Evolutionary conservation across 169 alveolate species (phyloP), one percentile per base, ranked within the genome.

Genomic region (Ichthyophthirius multifiliis): DNA sequence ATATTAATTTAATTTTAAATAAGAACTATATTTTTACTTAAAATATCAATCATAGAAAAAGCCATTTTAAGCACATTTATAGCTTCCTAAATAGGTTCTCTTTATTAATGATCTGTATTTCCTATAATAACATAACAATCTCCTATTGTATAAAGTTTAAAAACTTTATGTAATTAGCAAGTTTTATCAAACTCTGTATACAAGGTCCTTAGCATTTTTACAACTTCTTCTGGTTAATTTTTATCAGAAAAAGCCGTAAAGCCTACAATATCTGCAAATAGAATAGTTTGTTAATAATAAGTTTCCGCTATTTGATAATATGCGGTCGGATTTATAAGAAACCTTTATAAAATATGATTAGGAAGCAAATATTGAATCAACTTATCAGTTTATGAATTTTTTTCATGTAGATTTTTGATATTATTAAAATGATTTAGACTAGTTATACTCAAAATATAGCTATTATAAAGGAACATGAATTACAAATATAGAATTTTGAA

Each of bases 121-220:
- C 96, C 96, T 64, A 89, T 64, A 5, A 93, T 91, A n/a, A 93
- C 96, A 79, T 93, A 93, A 43, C 94, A 88, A 78, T 93, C 96
- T 15, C 96, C 96, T 30, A 93, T 93, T 6, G 97, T 93, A 67
- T 93, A 94, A 1, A 93, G 94, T 83, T 93, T 93, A 73, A 89
- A 93, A 6, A 93, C 97, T 48, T 90, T 83, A 39, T 91, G 87
- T 20, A 83, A 82, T 30, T 87, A 87, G 32, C 94, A 85, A 18
- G 88, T 84, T 76, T 89, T 79, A 76, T 93, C 97, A 79, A 93
- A 90, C 64, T 88, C 82, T 44, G 88, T 80, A 63, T 90, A 93
- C 45, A 93, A 78, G 43, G 87, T 87, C 62, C 84, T 82, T 13
- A 93, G 83, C 85, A 93, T 67, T 32, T 81, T 76, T 16, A 93